phyloP scores from a whole-genome alignment of 2,329 filamentous ascomycete genomes.

The Trichoderma sp. region DNA sequence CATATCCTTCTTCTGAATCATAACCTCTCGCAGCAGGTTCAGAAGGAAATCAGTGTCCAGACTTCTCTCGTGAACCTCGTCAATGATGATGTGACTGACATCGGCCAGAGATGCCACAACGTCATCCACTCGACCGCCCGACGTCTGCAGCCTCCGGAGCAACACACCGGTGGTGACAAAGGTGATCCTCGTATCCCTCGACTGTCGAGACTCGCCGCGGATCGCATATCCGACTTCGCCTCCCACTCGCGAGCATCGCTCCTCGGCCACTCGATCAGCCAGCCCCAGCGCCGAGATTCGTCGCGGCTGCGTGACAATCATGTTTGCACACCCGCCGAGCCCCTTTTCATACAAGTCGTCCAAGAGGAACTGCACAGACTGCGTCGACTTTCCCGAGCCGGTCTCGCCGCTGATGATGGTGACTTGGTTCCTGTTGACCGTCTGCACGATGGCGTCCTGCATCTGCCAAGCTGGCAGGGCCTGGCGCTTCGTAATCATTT shows the following conservation, averaged over 20 bases:
- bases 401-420: constrained; percentile 98
- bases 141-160: constrained; percentile 85
- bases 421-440: constrained; percentile 77
- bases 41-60: constrained; percentile 93
- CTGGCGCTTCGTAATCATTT: constrained; percentile 73
- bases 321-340: constrained; percentile 78
- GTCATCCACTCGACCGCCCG: constrained; percentile 77
- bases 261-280: constrained; percentile 91
- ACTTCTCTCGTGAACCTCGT: constrained; percentile 95
- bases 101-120: constrained; percentile 81
- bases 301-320: constrained; percentile 93
- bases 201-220: constrained; percentile 81
- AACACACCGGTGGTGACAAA: constrained; percentile 96
- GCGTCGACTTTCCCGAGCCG: constrained; percentile 94
- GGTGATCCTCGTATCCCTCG: constrained; percentile 78
- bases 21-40: constrained; percentile 80
- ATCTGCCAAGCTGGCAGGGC: constrained; percentile 86
- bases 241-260: constrained; percentile 79
- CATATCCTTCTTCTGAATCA: constrained; percentile 72
- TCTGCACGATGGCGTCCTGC: constrained; percentile 72
- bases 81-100: constrained; percentile 91
- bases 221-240: constrained; percentile 92
- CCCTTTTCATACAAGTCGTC: constrained; percentile 82
- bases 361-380: constrained; percentile 93
- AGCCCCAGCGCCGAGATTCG: constrained; percentile 92